These are phyloP conservation scores for Limnomonas spitsbergensis DNA, from an alignment of 139 green algal genomes.

Conservation along the genomic window DNA sequence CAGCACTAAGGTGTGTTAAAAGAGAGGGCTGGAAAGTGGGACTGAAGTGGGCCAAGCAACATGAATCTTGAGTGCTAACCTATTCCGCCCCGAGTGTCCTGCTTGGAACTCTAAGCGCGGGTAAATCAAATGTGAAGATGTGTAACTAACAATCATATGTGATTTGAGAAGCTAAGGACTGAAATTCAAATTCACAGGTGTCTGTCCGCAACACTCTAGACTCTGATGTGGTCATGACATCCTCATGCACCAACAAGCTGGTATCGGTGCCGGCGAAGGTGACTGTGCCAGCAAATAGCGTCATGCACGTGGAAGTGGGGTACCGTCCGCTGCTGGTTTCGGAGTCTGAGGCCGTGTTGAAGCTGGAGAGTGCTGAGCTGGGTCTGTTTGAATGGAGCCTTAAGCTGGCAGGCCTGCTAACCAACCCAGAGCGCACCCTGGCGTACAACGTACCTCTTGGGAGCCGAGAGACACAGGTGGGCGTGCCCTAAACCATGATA, in stretches of 20 bases:
- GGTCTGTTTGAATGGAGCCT: constrained; percentile 65
- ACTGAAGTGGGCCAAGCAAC: no score
- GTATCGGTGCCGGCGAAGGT: constrained; percentile 37
- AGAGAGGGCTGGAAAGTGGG: constrained; percentile 40
- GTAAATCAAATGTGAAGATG: no score
- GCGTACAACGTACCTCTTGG: constrained; percentile 70
- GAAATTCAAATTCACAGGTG: no score
- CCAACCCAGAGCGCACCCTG: constrained; percentile 55
- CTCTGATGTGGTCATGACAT: constrained; percentile 37
- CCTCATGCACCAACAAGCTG: constrained; percentile 42
- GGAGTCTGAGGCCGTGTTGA: constrained; percentile 43
- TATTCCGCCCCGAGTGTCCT: neutral
- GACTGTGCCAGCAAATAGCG: constrained; percentile 33
- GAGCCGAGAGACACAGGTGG: constrained; percentile 53
- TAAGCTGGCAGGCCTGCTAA: constrained; percentile 53
- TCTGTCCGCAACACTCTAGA: constrained; percentile 66
- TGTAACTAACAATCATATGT: constrained; percentile 4
- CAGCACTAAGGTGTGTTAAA: constrained; percentile 31
- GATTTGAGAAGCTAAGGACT: no score
- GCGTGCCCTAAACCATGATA: no score
- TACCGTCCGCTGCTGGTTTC: constrained; percentile 70
- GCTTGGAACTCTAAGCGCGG: neutral
- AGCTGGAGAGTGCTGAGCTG: constrained; percentile 61
- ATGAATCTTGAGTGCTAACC: no score
- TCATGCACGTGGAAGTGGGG: constrained; percentile 41